Evolutionary conservation across 2,329 filamentous ascomycete species (phyloP), one percentile per base, ranked within the genome.

Genomic region (Ophiostoma fasciatum): DNA sequence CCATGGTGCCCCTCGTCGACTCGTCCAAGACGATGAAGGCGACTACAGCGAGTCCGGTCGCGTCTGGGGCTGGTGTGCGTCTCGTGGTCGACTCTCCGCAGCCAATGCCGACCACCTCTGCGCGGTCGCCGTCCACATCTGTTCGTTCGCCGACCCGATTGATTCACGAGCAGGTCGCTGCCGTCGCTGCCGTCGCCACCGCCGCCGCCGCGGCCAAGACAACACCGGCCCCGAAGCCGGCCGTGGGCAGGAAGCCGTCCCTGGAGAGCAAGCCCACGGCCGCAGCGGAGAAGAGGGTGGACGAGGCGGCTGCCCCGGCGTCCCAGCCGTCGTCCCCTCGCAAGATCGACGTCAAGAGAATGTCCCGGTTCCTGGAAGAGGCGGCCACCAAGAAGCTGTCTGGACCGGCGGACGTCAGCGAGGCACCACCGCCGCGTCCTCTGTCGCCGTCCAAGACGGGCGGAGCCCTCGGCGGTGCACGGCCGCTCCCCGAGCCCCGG

Each of bases 301-400:
- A 55, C 15, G 56, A 56, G 20, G 42, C 49, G 6, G 18, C 18
- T 4, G 18, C 30, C 0, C 3, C 28, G 1, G 46, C 42, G 12
- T 57, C 63, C 1, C 61, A 64, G 40, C 58, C 68, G 4, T 50
- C 62, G 4, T 73, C 72, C 13, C 72, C 74, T 1, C 63, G 60
- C 39, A 74, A 76, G 46, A 55, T 76, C 15, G 64, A 74, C 45
- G 52, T 66, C 50, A 76, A 70, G 51, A 61, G 71, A 36, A 64
- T 74, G 54, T 76, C 72, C 2, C 62, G 55, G 37, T 77, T 78
- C 45, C 45, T 74, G 12, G 66, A 68, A 38, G 63, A 66, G 28
- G 46, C 56, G 17, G 47, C 41, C n/a, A 41, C 22, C 28, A n/a
- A n/a, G n/a, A n/a, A n/a, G n/a, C n/a, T n/a, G n/a, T n/a, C n/a